Evolutionary conservation across 331 rosid genomes (phyloP).

Genomic region (Cucumis variabilis): DNA sequence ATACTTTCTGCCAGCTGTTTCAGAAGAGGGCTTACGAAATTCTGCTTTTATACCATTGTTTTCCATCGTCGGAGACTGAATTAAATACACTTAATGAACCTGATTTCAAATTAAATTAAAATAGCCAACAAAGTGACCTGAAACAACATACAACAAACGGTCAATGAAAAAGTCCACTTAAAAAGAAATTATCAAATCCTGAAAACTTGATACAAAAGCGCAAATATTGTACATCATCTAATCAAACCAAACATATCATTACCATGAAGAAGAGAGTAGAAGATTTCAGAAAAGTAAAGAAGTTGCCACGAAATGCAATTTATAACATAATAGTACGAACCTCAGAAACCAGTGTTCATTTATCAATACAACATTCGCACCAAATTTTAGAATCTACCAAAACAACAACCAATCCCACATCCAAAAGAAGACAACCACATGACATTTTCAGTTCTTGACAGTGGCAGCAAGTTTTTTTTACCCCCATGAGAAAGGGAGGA

Average conservation of each 20-base stretch:
- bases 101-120: not conserved
- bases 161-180: conserved; percentile 15
- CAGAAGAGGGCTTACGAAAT: conserved; percentile 81
- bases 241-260: not conserved
- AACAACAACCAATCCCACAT: not conserved
- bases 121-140: conserved; percentile 24
- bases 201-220: not conserved
- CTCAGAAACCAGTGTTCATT: not conserved
- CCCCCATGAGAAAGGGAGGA: not conserved
- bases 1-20: conserved; percentile 74
- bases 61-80: conserved; percentile 37
- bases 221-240: not conserved
- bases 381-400: conserved; percentile 1
- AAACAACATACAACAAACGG: not conserved
- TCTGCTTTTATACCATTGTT: conserved; percentile 54
- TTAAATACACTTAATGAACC: conserved; percentile 30
- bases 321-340: not conserved
- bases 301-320: not conserved
- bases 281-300: not conserved
- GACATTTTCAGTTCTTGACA: not conserved
- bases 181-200: conserved; percentile 5
- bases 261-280: not conserved
- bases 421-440: not conserved
- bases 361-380: not conserved
- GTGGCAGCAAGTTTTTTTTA: not conserved